These are phyloP conservation scores for Capsicum pubescens DNA, from an alignment of 257 asterid genomes.

Conservation along the genomic window DNA sequence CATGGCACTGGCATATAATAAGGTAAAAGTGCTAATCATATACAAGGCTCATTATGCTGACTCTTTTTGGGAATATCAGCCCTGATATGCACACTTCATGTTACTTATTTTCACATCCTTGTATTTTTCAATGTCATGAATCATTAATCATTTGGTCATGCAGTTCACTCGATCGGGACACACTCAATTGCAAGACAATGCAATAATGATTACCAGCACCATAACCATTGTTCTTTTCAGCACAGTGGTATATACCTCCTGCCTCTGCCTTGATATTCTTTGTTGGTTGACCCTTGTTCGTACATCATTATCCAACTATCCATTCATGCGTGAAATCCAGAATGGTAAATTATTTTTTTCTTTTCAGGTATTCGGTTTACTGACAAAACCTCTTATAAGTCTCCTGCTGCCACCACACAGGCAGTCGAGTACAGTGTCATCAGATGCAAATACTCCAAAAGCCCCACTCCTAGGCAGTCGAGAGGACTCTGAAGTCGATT, in stretches of 20 bases:
- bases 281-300: background rate
- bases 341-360: background rate
- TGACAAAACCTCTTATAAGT: constrained; percentile 52
- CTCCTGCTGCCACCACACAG: constrained; percentile 40
- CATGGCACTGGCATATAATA: constrained; percentile 54
- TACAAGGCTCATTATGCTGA: background rate
- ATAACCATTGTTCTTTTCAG: constrained; percentile 52
- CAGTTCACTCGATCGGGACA: constrained; percentile 48
- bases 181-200: constrained; percentile 41
- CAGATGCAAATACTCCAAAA: constrained; percentile 41
- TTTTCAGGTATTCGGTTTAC: constrained; percentile 45
- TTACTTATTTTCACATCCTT: background rate
- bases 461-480: constrained; percentile 38
- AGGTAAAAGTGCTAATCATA: constrained; percentile 33
- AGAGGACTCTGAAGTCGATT: constrained; percentile 38
- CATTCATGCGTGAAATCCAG: background rate
- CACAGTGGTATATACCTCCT: constrained; percentile 43
- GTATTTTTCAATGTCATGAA: background rate
- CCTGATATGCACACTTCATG: background rate
- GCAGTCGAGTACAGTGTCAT: constrained; percentile 34
- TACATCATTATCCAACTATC: background rate
- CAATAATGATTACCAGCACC: constrained; percentile 55
- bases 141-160: constrained; percentile 7
- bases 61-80: background rate
- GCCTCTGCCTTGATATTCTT: background rate